Evolutionary conservation across 179 eudicot species (phyloP).

Genomic region (Corrigiola litoralis): DNA sequence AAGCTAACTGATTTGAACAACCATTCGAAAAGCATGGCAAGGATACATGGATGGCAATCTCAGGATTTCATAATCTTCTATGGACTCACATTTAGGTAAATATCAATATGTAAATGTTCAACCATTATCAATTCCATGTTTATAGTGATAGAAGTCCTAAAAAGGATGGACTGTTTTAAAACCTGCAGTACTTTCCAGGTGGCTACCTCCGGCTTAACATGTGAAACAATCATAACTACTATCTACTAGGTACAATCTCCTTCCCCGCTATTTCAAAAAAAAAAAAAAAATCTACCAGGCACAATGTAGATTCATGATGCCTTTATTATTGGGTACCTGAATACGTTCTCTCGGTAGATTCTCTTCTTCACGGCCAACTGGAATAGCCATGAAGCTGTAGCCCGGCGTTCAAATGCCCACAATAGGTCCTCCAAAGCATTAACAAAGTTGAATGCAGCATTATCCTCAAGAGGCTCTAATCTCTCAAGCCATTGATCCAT

Average conservation of each 20-base stretch:
- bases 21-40: too few species aligned
- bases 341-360: slow-evolving; percentile 62
- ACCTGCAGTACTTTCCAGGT: background rate
- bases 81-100: too few species aligned
- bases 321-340: slow-evolving; percentile 47
- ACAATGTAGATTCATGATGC: background rate
- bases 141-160: background rate
- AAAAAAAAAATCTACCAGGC: background rate
- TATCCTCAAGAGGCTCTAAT: slow-evolving; percentile 64
- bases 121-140: background rate
- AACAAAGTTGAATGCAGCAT: slow-evolving; percentile 90
- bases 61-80: too few species aligned
- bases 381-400: slow-evolving; percentile 92
- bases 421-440: slow-evolving; percentile 92
- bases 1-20: too few species aligned
- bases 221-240: background rate
- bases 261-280: background rate
- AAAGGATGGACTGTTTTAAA: background rate
- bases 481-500: slow-evolving; percentile 61
- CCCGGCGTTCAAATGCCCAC: slow-evolving; percentile 95
- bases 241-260: background rate
- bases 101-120: background rate
- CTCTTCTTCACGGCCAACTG: slow-evolving; percentile 77
- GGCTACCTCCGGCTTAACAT: too few species aligned
- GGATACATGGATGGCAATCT: background rate